Evolutionary conservation across 2,329 filamentous ascomycete genomes (phyloP), one percentile per base, ranked within the genome.

Genomic region (Fusarium setosum): DNA sequence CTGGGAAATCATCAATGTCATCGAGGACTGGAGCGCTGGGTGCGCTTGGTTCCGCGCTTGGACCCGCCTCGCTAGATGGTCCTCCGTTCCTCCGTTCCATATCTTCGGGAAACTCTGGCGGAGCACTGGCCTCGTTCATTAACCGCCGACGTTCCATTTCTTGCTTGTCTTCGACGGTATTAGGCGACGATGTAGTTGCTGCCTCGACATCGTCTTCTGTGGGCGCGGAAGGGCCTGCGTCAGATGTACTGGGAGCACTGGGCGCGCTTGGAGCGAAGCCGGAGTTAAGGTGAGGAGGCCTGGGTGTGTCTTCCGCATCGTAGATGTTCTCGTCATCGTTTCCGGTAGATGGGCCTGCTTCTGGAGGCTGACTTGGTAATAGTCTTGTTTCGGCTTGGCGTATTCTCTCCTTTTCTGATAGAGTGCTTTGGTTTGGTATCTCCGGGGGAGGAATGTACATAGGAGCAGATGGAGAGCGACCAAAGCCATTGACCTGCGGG

Each of bases 331-430:
- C 85, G 35, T 85, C 82, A 17, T 65, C 57, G n/a, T 52, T 53
- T 15, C 48, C 54, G 13, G 37, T 47, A 10, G 76, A 76, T 7
- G 72, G 65, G 2, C 70, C 67, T 6, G 79, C 70, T 9, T 61
- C 68, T 2, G 73, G 82, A 12, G 91, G 94, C 70, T 90, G 89
- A 72, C 94, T 97, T 3, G 95, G 95, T 20, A 97, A 79, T 6
- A 97, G 80, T 44, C 90, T 86, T 67, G 90, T 86, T 78, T 97
- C 94, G 37, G 93, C 93, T 59, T 88, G 87, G 44, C 90, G 87
- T 59, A 96, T 80, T 47, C 90, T 89, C 60, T 96, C 90, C 77
- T 97, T 97, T 65, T 98, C 96, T 12, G 90, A 88, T 29, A 94
- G 80, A 5, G 81, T 84, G 60, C 86, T 86, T 55, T 93, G 88